Evolutionary conservation across 140 eudicot species (phyloP).

Genomic region (Bidens hawaiensis): DNA sequence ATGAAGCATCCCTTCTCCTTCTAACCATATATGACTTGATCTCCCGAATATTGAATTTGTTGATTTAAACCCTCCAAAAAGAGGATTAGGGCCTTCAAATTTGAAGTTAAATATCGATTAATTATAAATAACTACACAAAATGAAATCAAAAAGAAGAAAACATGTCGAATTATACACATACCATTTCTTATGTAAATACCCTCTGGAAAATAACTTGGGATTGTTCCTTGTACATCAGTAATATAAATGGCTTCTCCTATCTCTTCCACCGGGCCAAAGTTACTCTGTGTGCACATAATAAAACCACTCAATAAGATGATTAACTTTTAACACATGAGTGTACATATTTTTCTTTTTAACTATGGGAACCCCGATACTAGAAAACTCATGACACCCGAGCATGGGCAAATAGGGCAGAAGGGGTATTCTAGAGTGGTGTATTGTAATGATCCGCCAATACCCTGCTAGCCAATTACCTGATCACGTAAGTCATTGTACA

Average conservation of each 20-base stretch:
- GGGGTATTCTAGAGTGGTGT: no score
- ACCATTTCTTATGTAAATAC: slow-evolving; percentile 69
- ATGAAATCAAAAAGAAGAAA: no score
- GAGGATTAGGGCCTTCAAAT: slow-evolving; percentile 62
- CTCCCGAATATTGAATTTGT: slow-evolving; percentile 56
- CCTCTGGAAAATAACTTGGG: slow-evolving; percentile 56
- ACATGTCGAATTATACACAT: not conserved
- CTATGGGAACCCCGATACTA: no score
- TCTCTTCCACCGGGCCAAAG: slow-evolving; percentile 61
- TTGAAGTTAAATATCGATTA: not conserved
- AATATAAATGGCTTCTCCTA: slow-evolving; percentile 27
- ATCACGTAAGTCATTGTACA: not conserved
- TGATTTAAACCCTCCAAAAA: slow-evolving; percentile 58
- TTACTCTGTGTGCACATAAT: slow-evolving; percentile 37
- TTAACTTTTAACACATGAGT: not conserved
- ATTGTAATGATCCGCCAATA: no score
- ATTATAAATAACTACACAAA: no score
- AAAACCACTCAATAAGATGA: not conserved
- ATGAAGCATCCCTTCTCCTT: slow-evolving; percentile 92
- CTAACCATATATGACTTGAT: slow-evolving; percentile 67
- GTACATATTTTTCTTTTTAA: no score
- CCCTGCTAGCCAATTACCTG: no score
- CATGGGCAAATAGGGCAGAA: no score
- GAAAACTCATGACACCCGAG: no score
- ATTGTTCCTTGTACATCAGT: slow-evolving; percentile 35